Evolutionary conservation across 805 yeast species (phyloP), one percentile per base, ranked within the genome.

Genomic region (Wickerhamiella musiphila): DNA sequence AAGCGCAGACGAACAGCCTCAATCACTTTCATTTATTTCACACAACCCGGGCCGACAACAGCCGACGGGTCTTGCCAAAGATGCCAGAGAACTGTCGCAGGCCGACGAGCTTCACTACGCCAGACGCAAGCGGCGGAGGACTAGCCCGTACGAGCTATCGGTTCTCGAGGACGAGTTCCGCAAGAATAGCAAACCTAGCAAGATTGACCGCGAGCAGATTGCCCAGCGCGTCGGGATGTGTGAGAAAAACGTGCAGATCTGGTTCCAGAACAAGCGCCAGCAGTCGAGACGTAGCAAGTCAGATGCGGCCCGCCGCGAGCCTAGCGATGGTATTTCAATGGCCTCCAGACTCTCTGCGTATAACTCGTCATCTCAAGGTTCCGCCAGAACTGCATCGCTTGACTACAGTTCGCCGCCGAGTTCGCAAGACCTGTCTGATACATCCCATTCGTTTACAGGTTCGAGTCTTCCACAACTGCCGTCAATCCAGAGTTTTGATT

Each of bases 261-360:
- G 98, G 98, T 90, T 90, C 58, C 98, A 90, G 58, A 90, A 90
- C 56, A 78, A 73, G 54, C 70, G 98, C 54, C 95, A 86, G 56
- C 66, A 84, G 23, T 56, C 76, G 40, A 52, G 61, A 9, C 48
- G 55, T 25, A 41, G 33, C 28, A 34, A 34, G 34, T 34, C 27
- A 11, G 32, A 29, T 14, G 11, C 32, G 16, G 17, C 24, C 12
- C 14, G 16, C 15, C 22, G 27, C 13, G 11, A 13, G 5, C 15
- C 12, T 3, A 29, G 32, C 26, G 20, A 20, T 14, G 14, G 19
- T 9, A 27, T 6, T n/a, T 18, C 13, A 10, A 28, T 18, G 23
- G 30, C 20, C 17, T 18, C 23, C 13, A 23, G 16, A 26, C 29
- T n/a, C n/a, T n/a, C n/a, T n/a, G n/a, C n/a, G n/a, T n/a, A n/a